A percentile compares a stretch with the other conserved stretches of the same genome.
phyloP scores from a whole-genome alignment of 2,329 filamentous ascomycete species.

The Ceratocystis colombiana region DNA sequence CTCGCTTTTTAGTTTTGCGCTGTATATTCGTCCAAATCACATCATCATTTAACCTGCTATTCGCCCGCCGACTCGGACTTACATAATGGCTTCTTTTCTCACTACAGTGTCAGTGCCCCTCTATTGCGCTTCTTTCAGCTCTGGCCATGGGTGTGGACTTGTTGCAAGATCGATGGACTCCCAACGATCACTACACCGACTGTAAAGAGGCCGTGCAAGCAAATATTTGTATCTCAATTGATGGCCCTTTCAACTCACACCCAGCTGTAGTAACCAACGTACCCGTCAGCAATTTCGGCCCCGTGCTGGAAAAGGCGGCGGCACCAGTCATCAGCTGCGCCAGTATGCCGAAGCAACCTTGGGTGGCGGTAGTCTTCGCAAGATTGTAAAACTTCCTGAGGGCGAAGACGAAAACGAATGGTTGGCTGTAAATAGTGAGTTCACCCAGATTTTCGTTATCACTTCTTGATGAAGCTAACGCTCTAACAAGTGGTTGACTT shows the following conservation, averaged over 20 bases:
- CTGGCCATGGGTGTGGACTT: background rate
- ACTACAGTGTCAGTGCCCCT: slow-evolving; percentile 36
- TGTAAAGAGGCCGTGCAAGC: too few species aligned
- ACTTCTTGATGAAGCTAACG: slow-evolving; percentile 27
- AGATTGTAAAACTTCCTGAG: slow-evolving; percentile 93
- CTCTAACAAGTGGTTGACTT: slow-evolving; percentile 79
- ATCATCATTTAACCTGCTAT: background rate
- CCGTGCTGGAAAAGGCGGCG: slow-evolving; percentile 76
- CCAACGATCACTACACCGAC: too few species aligned
- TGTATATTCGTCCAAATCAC: slow-evolving; percentile 12
- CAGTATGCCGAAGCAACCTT: slow-evolving; percentile 97
- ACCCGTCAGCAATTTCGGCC: slow-evolving; percentile 87
- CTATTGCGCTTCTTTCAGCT: slow-evolving; percentile 1
- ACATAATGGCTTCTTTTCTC: slow-evolving; percentile 36
- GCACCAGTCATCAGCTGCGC: slow-evolving; percentile 79
- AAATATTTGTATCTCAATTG: background rate
- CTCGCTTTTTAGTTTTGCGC: background rate
- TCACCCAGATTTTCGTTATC: background rate
- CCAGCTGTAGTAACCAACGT: slow-evolving; percentile 61
- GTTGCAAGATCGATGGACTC: background rate
- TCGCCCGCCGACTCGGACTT: background rate
- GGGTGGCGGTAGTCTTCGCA: slow-evolving; percentile 85
- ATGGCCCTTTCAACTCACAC: background rate
- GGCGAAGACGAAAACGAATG: slow-evolving; percentile 97
- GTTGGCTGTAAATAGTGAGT: slow-evolving; percentile 88